These are phyloP conservation scores for Kingdonia uniflora DNA, from an alignment of 164 flowering plant species.

Conservation along the genomic window DNA sequence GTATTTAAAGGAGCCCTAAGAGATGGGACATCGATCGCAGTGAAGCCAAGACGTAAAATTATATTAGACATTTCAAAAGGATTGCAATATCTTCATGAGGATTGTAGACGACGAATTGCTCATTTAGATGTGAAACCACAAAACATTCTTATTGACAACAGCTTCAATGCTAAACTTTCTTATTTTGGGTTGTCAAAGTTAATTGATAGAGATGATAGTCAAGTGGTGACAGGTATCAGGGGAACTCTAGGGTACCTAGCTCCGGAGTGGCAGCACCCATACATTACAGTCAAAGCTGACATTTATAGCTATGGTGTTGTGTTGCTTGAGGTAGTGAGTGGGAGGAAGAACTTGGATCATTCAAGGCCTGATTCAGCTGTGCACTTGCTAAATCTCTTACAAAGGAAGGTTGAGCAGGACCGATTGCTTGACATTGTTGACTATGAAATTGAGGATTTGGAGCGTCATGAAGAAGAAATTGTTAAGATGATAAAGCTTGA, in stretches of 20 bases:
- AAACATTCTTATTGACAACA: slow-evolving; percentile 3
- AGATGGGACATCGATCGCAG: slow-evolving; percentile 19
- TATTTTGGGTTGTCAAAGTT: slow-evolving; percentile 17
- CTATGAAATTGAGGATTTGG: slow-evolving; percentile 1
- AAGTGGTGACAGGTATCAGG: slow-evolving; percentile 9
- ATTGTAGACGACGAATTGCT: slow-evolving; percentile 15
- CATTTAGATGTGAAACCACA: slow-evolving; percentile 25
- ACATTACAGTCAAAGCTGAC: slow-evolving; percentile 17
- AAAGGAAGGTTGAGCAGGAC: slow-evolving; percentile 8
- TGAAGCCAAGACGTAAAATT: slow-evolving; percentile 16
- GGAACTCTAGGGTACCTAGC: background rate
- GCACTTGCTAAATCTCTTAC: slow-evolving; percentile 7
- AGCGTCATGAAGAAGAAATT: slow-evolving; percentile 10
- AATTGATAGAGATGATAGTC: slow-evolving; percentile 15
- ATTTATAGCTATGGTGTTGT: slow-evolving; percentile 23
- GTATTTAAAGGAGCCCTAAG: slow-evolving; percentile 17
- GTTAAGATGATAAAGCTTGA: slow-evolving; percentile 13
- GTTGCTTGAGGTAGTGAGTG: slow-evolving; percentile 17
- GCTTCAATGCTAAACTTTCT: slow-evolving; percentile 19
- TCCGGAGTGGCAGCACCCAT: slow-evolving; percentile 5
- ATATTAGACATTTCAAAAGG: slow-evolving; percentile 13
- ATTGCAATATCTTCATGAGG: slow-evolving; percentile 21
- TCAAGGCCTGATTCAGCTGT: slow-evolving; percentile 3
- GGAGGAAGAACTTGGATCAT: slow-evolving; percentile 15
- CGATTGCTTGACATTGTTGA: slow-evolving; percentile 9